Percentiles rank a stretch among this genome's conserved stretches.
Conservation (phyloP, 2,329 filamentous ascomycete genomes). For the Neoscytalidium dimidiatum region DNA sequence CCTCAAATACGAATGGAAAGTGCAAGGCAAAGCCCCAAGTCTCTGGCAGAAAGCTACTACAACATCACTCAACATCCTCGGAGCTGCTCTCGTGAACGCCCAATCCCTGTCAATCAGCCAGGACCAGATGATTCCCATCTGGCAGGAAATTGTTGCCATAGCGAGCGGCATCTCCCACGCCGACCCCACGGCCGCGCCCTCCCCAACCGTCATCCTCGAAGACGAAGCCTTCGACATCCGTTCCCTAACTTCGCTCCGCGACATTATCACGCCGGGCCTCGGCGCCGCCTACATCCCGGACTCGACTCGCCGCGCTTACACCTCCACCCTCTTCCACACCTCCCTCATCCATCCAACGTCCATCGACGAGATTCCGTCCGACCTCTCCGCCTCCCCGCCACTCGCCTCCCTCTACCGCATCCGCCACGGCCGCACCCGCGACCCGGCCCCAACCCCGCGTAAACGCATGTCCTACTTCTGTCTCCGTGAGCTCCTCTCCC, state of each 20-base stretch:
- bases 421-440: slow-evolving; percentile 72
- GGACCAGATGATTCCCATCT: slow-evolving; percentile 56
- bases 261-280: slow-evolving; percentile 73
- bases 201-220: slow-evolving; percentile 32
- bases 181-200: slow-evolving; percentile 41
- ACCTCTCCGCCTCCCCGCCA: slow-evolving; percentile 45
- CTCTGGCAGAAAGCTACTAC: slow-evolving; percentile 82
- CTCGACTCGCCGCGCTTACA: slow-evolving; percentile 67
- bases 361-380: slow-evolving; percentile 30
- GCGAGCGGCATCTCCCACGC: slow-evolving; percentile 41
- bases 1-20: slow-evolving; percentile 78
- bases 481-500: slow-evolving; percentile 67
- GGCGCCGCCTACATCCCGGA: slow-evolving; percentile 68
- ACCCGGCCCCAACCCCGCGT: slow-evolving; percentile 65
- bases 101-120: slow-evolving; percentile 30
- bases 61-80: slow-evolving; percentile 67
- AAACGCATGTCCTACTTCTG: slow-evolving; percentile 77
- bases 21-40: slow-evolving; percentile 67
- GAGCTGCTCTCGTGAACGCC: slow-evolving; percentile 60
- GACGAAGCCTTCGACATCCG: slow-evolving; percentile 83
- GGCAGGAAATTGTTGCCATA: slow-evolving; percentile 54
- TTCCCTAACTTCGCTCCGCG: slow-evolving; percentile 69
- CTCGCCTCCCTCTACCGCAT: slow-evolving; percentile 64
- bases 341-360: slow-evolving; percentile 75
- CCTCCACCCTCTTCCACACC: slow-evolving; percentile 74